These are phyloP conservation scores for Fraxinus quadrangulata DNA, from an alignment of 257 asterid species.

Conservation along the genomic window DNA sequence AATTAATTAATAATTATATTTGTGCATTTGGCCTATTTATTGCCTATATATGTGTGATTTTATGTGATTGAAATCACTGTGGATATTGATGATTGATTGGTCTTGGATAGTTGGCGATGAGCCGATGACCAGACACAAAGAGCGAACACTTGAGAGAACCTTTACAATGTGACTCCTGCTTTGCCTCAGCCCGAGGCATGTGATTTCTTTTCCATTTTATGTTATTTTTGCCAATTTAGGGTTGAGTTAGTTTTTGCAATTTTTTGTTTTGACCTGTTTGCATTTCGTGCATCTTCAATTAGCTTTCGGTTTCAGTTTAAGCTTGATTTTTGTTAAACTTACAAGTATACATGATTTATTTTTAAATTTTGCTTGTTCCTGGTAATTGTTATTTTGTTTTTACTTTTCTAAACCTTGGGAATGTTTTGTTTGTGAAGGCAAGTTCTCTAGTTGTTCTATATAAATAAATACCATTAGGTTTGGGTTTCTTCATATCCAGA, in stretches of 20 bases:
- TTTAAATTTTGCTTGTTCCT: neutral
- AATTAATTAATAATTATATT: neutral
- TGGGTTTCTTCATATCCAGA: neutral
- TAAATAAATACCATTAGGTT: neutral
- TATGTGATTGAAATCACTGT: too few species aligned
- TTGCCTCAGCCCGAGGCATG: conserved; percentile 59
- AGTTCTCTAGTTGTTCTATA: neutral
- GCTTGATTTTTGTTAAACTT: conserved; percentile 21
- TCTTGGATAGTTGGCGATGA: conserved; percentile 49
- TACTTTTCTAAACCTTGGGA: neutral
- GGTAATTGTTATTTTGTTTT: neutral
- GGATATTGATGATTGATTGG: conserved; percentile 47
- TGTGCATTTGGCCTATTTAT: neutral
- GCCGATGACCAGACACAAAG: conserved; percentile 57
- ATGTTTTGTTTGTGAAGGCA: conserved; percentile 3
- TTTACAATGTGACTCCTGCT: conserved; percentile 54
- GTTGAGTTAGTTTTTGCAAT: conserved; percentile 31
- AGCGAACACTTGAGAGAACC: conserved; percentile 49
- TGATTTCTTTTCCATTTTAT: conserved; percentile 11
- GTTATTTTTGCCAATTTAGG: conserved; percentile 33
- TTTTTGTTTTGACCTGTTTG: conserved; percentile 2
- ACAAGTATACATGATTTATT: neutral
- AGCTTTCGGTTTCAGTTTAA: conserved; percentile 1
- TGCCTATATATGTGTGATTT: neutral
- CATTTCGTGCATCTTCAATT: conserved; percentile 14